Percentiles rank a stretch among this genome's conserved stretches.
These are phyloP conservation scores for Starmera quercuum DNA, from an alignment of 805 yeast species.

Conservation along the genomic window DNA sequence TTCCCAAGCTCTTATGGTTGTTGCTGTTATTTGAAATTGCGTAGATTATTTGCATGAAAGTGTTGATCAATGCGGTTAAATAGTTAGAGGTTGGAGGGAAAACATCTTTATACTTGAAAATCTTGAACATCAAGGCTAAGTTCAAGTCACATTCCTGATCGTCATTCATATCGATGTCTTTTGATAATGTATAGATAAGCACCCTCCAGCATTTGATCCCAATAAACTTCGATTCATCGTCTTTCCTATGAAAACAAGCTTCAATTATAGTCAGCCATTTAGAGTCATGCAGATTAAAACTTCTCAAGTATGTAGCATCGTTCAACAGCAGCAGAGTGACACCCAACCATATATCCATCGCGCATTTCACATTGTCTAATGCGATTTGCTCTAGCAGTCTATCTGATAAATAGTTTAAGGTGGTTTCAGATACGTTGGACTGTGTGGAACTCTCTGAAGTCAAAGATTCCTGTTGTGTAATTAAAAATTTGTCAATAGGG, in stretches of 20 bases:
- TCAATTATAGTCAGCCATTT: neutral
- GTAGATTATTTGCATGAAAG: constrained; percentile 4
- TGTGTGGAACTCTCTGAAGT: constrained; percentile 6
- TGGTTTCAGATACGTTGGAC: constrained; percentile 5
- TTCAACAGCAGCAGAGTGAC: constrained; percentile 11
- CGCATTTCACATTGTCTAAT: constrained; percentile 2
- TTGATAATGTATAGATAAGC: constrained; percentile 5
- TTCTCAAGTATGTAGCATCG: constrained; percentile 3
- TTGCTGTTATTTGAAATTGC: constrained; percentile 6
- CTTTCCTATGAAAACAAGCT: constrained; percentile 1
- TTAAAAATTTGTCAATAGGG: constrained; percentile 7
- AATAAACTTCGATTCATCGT: constrained; percentile 2
- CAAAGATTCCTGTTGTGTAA: constrained; percentile 3
- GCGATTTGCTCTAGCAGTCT: constrained; percentile 3
- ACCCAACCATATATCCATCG: constrained; percentile 17
- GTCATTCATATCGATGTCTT: constrained; percentile 1
- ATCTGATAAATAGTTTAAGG: constrained; percentile 3
- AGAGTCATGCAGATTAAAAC: neutral
- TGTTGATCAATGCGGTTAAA: neutral
- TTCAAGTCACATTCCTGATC: neutral
- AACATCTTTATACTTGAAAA: neutral
- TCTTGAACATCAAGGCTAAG: neutral
- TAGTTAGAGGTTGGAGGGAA: neutral
- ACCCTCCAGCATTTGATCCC: constrained; percentile 12
- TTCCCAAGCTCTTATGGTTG: neutral